phyloP scores from a whole-genome alignment of 805 yeast species.

The Saccharomycopsis selenospora region DNA sequence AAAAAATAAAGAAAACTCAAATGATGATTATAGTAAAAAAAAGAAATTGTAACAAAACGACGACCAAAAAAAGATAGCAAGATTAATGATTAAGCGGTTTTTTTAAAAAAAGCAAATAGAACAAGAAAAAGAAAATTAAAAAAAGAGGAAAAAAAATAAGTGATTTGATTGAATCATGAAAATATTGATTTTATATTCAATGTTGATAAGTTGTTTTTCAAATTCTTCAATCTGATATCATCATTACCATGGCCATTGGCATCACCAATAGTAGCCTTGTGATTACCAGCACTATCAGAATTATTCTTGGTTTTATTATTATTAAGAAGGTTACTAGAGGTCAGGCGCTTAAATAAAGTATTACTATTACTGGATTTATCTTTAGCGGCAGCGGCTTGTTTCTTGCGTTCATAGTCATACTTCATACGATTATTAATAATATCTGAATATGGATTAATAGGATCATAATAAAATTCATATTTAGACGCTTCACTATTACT shows the following conservation, averaged over 20 bases:
- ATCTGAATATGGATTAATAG: constrained; percentile 19
- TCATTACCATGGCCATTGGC: not conserved
- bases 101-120: not conserved
- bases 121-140: not conserved
- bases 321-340: not conserved
- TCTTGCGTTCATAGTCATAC: constrained; percentile 16
- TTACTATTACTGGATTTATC: not conserved
- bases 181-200: not conserved
- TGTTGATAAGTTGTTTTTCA: not conserved
- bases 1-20: not conserved
- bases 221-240: not conserved
- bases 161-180: not conserved
- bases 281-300: not conserved
- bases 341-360: not conserved
- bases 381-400: not conserved
- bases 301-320: not conserved
- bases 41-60: not conserved
- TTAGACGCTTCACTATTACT: not conserved
- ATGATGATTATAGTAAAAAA: not conserved
- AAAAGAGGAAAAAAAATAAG: not conserved
- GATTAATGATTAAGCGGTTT: too few species aligned
- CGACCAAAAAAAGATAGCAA: too few species aligned
- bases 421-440: constrained; percentile 17
- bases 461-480: constrained; percentile 14
- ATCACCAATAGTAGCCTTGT: not conserved